Evolutionary conservation across 805 yeast genomes (phyloP), one percentile per base, ranked within the genome.

Genomic region (Nakazawaea wickerhamii): DNA sequence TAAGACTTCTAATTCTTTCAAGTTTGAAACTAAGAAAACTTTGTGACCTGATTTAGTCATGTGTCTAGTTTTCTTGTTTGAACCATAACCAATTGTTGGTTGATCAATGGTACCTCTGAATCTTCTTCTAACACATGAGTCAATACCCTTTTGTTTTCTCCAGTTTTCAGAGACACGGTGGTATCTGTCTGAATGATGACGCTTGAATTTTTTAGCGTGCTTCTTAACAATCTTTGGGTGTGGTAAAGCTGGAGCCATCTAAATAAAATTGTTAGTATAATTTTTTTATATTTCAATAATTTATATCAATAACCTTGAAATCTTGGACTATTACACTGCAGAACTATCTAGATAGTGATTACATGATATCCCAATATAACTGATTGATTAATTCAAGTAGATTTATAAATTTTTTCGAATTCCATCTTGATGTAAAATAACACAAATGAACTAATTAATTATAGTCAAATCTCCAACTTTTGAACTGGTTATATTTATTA

Each of bases 101-200:
- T 91, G 95, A 64, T 90, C 79, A 70, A 93, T 87, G 76, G 91
- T 84, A 69, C 99, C 99, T 84, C 97, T 88, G 95, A 93, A 93
- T 81, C 93, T 84, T 82, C 99, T 91, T 82, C 99, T 93, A 71
- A 95, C 97, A 78, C 88, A 81, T 61, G 98, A 90, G 81, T 93
- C 99, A 71, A 93, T 93, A 93, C 99, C 99, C 87, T 93, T 93
- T 79, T 95, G 99, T 80, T 93, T 91, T 88, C 99, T 93, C 99
- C 99, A 95, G 83, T 82, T 84, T 77, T 88, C 97, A 66, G 87
- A 77, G 61, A 93, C 96, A 78, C 99, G 90, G 82, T 81, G 83
- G 78, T 89, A 91, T 78, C 96, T 88, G 84, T 93, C 99, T 73
- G 96, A 89, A 82, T 93, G 99, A 75, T 91, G 98, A 81, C 99